Percentiles rank a stretch among this genome's conserved stretches.
Conservation (phyloP, 2,329 filamentous ascomycete species). For the Botrytis squamosa region DNA sequence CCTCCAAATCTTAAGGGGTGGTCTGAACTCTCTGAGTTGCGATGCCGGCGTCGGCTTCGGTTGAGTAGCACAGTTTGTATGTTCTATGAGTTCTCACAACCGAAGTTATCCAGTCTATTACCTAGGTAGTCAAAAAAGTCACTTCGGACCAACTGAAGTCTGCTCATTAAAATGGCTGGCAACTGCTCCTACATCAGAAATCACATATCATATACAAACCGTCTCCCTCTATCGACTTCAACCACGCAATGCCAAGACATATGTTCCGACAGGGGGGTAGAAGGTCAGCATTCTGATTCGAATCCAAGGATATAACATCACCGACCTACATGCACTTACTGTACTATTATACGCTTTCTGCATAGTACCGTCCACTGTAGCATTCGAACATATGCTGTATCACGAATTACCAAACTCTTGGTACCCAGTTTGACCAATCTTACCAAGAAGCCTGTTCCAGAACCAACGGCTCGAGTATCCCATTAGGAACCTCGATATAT, state of each 20-base stretch:
- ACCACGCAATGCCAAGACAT: background rate
- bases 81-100: background rate
- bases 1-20: background rate
- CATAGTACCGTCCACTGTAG: background rate
- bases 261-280: background rate
- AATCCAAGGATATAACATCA: background rate
- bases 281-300: background rate
- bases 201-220: background rate
- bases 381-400: background rate
- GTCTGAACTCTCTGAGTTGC: background rate
- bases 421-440: conserved; percentile 3
- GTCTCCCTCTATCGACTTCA: background rate
- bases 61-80: background rate
- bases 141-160: background rate
- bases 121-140: background rate
- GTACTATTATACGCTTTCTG: background rate
- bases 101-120: background rate
- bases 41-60: conserved; percentile 14
- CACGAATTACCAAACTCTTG: conserved; percentile 8
- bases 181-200: background rate
- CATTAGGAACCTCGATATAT: background rate
- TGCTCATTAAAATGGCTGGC: background rate
- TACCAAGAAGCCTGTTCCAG: conserved; percentile 1
- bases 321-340: background rate
- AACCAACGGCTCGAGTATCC: background rate